Base-by-base conservation (phyloP, 441 rosid species). In the Codiaeum variegatum region DNA sequence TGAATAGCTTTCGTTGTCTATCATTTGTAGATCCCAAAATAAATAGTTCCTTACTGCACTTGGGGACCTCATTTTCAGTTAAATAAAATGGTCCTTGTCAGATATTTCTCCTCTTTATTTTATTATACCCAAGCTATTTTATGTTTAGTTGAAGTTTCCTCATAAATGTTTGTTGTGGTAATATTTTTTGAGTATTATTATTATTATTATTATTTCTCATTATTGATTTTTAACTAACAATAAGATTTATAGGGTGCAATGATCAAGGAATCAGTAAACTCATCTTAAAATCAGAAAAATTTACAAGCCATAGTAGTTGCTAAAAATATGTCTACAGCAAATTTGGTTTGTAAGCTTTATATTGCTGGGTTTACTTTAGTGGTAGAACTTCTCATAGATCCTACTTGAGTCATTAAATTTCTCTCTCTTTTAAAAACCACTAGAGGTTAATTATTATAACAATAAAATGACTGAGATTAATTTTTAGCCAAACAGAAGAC, bases 1-100 rank as follows among this genome's bases (percentile, higher is more conserved):
- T 54, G 40, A 21, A 40, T 36, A 36, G 40, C 31, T 69, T 16
- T 72, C 40, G 5, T 77, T 56, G 52, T 31, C 70, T 40, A 15
- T 29, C 4, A 12, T 7, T 10, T 31, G 62, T 73, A 31, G 62
- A 47, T 40, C 52, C 10, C 23, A 1, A 8, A 15, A 6, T 38
- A 36, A 18, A 26, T 32, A 38, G 11, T 64, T 38, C 59, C 1
- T 47, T 58, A 5, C 49, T 47, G 44, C 23, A 32, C 7, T 44
- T 69, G 36, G 21, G 5, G 6, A 12, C 23, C 6, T 18, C 6
- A 7, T 28, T 12, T 15, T 38, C 40, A 29, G 18, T 31, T 31
- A 31, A 5, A 60, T 69, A 9, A 26, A 11, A 23, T 5, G 58
- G 19, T 54, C 19, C 2, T 23, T 61, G 34, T 61, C 21, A 47